phyloP scores from a whole-genome alignment of 2,329 filamentous ascomycete genomes.

The Fusarium pseudocircinatum region DNA sequence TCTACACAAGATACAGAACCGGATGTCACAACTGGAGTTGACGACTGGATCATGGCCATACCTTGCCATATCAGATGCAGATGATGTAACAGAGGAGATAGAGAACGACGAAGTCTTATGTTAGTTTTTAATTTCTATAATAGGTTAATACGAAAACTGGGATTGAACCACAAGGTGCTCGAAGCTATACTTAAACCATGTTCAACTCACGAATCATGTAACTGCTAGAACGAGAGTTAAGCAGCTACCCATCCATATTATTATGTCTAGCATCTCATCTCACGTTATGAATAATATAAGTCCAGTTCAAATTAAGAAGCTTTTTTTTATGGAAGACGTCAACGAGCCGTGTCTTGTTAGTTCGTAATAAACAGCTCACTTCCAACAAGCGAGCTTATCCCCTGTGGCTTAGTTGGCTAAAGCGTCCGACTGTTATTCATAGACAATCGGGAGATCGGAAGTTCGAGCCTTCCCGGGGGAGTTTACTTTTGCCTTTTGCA shows the following conservation, averaged over 20 bases:
- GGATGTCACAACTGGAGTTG: conserved; percentile 31
- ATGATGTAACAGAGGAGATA: not conserved
- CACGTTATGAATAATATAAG: no score
- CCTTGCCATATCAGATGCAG: not conserved
- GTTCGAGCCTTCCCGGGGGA: conserved; percentile 46
- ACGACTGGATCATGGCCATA: conserved; percentile 29
- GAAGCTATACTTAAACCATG: not conserved
- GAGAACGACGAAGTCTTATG: not conserved
- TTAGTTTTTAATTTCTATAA: not conserved
- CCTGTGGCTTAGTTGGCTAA: conserved; percentile 42
- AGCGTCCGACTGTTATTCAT: conserved; percentile 40
- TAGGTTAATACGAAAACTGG: not conserved
- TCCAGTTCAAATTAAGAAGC: not conserved
- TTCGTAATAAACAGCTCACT: accelerated
- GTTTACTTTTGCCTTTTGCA: not conserved
- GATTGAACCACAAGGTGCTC: not conserved
- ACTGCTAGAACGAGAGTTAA: no score
- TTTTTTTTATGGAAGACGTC: no score
- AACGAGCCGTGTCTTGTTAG: accelerated
- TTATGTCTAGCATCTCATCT: no score
- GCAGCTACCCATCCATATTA: no score
- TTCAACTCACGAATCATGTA: not conserved
- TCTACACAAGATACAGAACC: conserved; percentile 26
- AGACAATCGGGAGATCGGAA: conserved; percentile 45
- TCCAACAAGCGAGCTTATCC: conserved; percentile 9